A percentile compares a stretch with the other conserved stretches of the same genome.
Conservation (phyloP, 129 eudicot species). For the Flaveria ramosissima region DNA sequence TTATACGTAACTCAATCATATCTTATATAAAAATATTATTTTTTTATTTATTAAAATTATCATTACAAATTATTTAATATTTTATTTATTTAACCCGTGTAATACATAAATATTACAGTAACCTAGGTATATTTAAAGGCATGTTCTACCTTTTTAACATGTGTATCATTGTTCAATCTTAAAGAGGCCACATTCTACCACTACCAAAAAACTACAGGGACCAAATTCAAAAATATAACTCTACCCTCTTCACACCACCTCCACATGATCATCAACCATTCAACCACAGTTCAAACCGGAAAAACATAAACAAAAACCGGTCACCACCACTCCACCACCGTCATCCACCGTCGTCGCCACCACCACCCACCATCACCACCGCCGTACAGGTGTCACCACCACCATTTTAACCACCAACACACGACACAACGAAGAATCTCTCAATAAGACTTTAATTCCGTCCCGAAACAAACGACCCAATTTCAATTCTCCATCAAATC, state of each 20-base stretch:
- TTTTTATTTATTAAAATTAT: too few relatives aligned
- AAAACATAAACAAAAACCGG: background rate
- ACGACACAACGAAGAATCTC: slow-evolving; percentile 8
- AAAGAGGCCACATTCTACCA: background rate
- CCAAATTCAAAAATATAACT: too few relatives aligned
- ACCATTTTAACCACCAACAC: background rate
- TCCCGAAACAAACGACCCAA: slow-evolving; percentile 36
- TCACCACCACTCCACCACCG: slow-evolving; percentile 17
- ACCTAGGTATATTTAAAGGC: too few relatives aligned
- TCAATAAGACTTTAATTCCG: slow-evolving; percentile 32
- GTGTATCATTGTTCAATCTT: too few relatives aligned
- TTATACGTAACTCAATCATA: too few relatives aligned
- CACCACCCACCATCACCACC: slow-evolving; percentile 8
- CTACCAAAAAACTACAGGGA: slow-evolving; percentile 9
- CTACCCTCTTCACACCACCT: slow-evolving; percentile 30
- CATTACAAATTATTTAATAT: too few relatives aligned
- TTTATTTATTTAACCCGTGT: too few relatives aligned
- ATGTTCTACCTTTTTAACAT: too few relatives aligned
- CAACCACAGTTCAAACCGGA: slow-evolving; percentile 22
- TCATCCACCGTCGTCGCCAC: slow-evolving; percentile 2
- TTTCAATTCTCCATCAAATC: slow-evolving; percentile 16
- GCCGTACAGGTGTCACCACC: background rate
- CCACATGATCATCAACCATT: slow-evolving; percentile 36
- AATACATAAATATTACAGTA: too few relatives aligned
- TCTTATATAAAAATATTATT: too few relatives aligned